phyloP scores from a whole-genome alignment of 1,139 yeast species.

The Suhomyces bribrorum region DNA sequence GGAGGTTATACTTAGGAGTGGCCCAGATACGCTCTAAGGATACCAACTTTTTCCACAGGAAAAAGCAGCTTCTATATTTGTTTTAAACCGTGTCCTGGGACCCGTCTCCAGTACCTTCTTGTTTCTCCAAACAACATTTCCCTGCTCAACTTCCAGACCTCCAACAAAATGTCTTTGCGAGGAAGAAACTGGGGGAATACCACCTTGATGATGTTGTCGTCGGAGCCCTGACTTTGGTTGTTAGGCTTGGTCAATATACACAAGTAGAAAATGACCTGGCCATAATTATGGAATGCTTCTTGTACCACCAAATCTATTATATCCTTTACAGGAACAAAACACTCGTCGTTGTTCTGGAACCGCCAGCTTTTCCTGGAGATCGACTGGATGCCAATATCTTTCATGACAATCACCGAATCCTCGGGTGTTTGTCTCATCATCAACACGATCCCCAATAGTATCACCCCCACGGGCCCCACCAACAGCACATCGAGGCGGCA shows the following conservation, averaged over 20 bases:
- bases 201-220: conserved; percentile 42
- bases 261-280: conserved; percentile 61
- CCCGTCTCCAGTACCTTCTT: conserved; percentile 42
- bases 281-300: conserved; percentile 66
- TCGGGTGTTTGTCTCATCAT: conserved; percentile 27
- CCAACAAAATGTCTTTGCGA: conserved; percentile 41
- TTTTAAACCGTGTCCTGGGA: conserved; percentile 46
- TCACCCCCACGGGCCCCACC: conserved; percentile 5
- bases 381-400: conserved; percentile 41
- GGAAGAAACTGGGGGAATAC: conserved; percentile 53
- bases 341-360: conserved; percentile 21
- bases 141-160: conserved; percentile 44
- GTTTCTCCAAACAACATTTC: conserved; percentile 39
- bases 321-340: conserved; percentile 52
- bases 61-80: conserved; percentile 10
- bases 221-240: conserved; percentile 8
- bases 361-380: conserved; percentile 31
- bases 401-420: conserved; percentile 38
- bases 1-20: too few relatives aligned
- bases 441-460: conserved; percentile 14
- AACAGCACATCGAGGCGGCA: not conserved
- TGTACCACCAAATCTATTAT: conserved; percentile 64
- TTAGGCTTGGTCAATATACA: conserved; percentile 51
- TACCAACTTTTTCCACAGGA: too few relatives aligned
- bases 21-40: too few relatives aligned